Evolutionary conservation across 305 asterid genomes (phyloP).

Genomic region (Solanum chacoense): DNA sequence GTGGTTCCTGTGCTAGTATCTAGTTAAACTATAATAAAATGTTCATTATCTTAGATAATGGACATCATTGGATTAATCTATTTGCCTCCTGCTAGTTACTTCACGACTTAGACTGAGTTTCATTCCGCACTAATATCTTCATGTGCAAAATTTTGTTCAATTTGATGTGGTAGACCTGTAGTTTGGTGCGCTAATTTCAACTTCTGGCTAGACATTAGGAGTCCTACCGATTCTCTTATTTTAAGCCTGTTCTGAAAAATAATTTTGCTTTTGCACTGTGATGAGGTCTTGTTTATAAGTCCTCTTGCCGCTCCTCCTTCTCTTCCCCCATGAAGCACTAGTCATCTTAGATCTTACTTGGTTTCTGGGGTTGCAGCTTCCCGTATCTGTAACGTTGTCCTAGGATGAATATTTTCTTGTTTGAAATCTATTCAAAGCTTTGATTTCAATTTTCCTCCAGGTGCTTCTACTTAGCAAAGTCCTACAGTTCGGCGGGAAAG

Average conservation of each 20-base stretch:
- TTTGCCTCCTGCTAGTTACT: not conserved
- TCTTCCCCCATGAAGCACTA: not conserved
- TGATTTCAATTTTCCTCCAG: constrained; percentile 32
- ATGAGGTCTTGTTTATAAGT: not conserved
- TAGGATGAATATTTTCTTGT: not conserved
- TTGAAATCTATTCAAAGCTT: constrained; percentile 3
- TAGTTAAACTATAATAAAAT: not conserved
- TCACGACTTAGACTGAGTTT: not conserved
- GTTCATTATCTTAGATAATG: not conserved
- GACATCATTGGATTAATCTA: not conserved
- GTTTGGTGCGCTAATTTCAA: not conserved
- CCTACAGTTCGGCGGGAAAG: constrained; percentile 94
- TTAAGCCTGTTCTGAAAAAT: not conserved
- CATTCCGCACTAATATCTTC: not conserved
- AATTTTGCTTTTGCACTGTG: not conserved
- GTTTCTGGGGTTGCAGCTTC: not conserved
- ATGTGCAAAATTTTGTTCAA: not conserved
- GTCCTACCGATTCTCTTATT: not conserved
- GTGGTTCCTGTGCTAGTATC: not conserved
- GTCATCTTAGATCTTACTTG: not conserved
- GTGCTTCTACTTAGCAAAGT: constrained; percentile 94
- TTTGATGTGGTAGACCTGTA: not conserved
- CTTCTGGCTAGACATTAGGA: not conserved
- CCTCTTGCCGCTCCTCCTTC: not conserved
- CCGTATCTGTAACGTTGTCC: not conserved